These are phyloP conservation scores for Cyclaneusma minus DNA, from an alignment of 2,329 filamentous ascomycete genomes.

Conservation along the genomic window DNA sequence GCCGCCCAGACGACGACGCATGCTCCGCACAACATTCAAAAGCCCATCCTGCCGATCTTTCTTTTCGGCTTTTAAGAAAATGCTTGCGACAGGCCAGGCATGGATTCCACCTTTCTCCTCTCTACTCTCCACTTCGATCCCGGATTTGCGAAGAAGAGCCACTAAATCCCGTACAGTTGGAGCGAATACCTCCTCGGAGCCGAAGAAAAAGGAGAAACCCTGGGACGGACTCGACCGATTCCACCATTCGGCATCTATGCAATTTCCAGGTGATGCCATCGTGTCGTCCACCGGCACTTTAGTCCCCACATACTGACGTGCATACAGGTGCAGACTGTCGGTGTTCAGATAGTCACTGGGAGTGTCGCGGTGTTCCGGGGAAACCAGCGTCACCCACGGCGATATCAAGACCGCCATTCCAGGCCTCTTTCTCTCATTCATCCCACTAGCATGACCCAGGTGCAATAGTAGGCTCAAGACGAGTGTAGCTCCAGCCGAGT, in stretches of 20 bases:
- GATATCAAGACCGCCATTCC: conserved; percentile 60
- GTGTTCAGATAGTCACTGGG: conserved; percentile 61
- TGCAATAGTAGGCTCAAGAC: conserved; percentile 58
- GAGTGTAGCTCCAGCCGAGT: conserved; percentile 66
- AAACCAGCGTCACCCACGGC: conserved; percentile 65
- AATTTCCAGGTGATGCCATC: conserved; percentile 55
- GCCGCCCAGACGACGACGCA: too few species aligned
- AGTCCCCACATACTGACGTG: conserved; percentile 47
- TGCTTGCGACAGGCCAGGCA: conserved; percentile 62
- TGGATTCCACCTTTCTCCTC: conserved; percentile 57
- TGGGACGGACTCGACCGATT: conserved; percentile 44
- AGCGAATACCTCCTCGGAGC: conserved; percentile 63
- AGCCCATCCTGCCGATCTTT: too few species aligned
- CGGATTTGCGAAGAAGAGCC: conserved; percentile 33
- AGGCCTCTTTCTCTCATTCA: conserved; percentile 20
- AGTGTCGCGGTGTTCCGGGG: conserved; percentile 50
- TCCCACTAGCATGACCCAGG: conserved; percentile 31
- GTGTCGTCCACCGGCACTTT: conserved; percentile 34
- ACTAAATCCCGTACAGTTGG: conserved; percentile 51
- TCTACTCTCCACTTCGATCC: conserved; percentile 32
- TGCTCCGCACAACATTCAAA: too few species aligned
- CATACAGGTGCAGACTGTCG: conserved; percentile 51
- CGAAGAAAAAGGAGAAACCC: conserved; percentile 58
- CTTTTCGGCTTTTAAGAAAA: too few species aligned
- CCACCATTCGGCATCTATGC: conserved; percentile 52